Conservation (phyloP, 306 rosid species). For the Cucumis cinereus region DNA sequence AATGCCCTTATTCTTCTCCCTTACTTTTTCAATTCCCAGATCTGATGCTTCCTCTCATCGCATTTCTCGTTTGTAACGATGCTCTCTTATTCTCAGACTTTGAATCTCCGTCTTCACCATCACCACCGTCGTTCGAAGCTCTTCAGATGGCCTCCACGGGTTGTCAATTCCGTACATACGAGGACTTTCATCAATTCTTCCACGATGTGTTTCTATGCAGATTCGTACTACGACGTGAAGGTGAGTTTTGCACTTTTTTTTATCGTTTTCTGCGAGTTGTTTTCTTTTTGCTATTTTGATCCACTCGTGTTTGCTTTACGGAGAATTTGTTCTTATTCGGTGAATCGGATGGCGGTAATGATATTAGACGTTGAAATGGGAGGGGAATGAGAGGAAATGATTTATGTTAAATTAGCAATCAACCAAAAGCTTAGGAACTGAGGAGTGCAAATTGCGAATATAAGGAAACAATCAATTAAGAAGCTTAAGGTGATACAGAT, state of each 20-base stretch:
- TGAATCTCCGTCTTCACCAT: slow-evolving; percentile 15
- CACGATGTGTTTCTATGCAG: not conserved
- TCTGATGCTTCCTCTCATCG: not conserved
- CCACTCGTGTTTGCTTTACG: not conserved
- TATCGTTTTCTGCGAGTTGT: not conserved
- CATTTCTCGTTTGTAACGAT: slow-evolving; percentile 14
- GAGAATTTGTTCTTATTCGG: not conserved
- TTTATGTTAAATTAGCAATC: not conserved
- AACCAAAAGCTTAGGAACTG: not conserved
- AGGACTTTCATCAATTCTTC: not conserved
- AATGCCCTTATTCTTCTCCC: slow-evolving; percentile 10
- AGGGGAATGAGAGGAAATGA: not conserved
- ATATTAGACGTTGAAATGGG: not conserved
- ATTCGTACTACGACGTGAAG: slow-evolving; percentile 7
- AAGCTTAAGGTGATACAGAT: not conserved
- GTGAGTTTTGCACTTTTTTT: not conserved
- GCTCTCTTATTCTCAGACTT: slow-evolving; percentile 21
- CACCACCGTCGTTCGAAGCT: slow-evolving; percentile 14
- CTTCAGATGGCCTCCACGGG: slow-evolving; percentile 6
- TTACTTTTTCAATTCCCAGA: not conserved
- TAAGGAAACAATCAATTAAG: not conserved
- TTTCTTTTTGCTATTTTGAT: not conserved
- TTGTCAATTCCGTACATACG: slow-evolving; percentile 1
- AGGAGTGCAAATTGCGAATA: not conserved
- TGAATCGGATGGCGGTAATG: not conserved